Conservation (phyloP, 1,139 yeast species). For the Kodamaea fungicola region DNA sequence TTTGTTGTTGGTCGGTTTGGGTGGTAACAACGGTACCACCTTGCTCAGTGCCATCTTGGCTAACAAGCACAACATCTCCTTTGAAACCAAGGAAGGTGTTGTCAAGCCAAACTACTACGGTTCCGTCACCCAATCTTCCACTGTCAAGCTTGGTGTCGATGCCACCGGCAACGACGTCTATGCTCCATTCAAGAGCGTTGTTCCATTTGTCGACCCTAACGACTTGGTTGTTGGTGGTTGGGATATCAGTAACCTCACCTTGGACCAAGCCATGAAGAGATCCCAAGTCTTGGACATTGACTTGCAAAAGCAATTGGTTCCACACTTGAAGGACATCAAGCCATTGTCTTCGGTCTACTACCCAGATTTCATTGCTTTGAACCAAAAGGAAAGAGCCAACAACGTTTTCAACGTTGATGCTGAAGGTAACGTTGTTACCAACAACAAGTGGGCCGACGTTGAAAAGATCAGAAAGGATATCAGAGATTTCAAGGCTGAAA, state of each 20-base stretch:
- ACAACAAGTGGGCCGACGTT: constrained; percentile 85
- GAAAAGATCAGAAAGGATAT: constrained; percentile 84
- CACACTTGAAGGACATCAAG: constrained; percentile 56
- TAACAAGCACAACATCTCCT: constrained; percentile 72
- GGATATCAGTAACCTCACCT: constrained; percentile 77
- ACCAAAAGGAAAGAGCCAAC: constrained; percentile 90
- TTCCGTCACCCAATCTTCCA: constrained; percentile 92
- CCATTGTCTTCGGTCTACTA: constrained; percentile 89
- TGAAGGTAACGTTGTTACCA: constrained; percentile 49
- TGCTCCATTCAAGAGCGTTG: constrained; percentile 86
- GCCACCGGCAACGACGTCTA: constrained; percentile 79
- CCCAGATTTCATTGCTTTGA: constrained; percentile 95
- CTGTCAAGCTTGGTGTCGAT: constrained; percentile 87
- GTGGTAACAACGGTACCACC: constrained; percentile 96
- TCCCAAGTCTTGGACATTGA: constrained; percentile 85
- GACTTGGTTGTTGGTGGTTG: constrained; percentile 91
- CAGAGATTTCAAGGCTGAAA: constrained; percentile 67
- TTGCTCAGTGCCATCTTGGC: constrained; percentile 82
- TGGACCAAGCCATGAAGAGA: constrained; percentile 79
- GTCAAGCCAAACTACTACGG: constrained; percentile 88
- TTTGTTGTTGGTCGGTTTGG: constrained; percentile 86
- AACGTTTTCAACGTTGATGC: constrained; percentile 65
- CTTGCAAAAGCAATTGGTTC: constrained; percentile 73
- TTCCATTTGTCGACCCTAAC: constrained; percentile 87
- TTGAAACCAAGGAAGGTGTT: constrained; percentile 79